Percentiles rank a stretch among this genome's conserved stretches.
Conservation (phyloP, 73 alveolate genomes). For the Paramecium pentaurelia region DNA sequence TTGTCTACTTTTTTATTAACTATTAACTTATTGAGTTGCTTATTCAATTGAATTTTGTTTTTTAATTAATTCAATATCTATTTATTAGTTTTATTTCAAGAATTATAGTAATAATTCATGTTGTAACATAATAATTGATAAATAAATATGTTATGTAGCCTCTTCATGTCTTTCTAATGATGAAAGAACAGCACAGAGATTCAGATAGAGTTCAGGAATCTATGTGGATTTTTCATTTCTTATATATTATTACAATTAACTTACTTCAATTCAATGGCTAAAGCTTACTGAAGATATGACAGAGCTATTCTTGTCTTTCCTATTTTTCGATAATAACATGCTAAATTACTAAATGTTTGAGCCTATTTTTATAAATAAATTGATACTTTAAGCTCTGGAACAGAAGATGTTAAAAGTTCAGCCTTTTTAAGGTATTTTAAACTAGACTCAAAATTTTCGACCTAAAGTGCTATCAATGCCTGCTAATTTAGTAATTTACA, state of each 20-base stretch:
- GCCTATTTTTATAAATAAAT: neutral
- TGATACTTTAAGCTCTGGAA: neutral
- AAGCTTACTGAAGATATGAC: constrained; percentile 68
- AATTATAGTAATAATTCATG: constrained; percentile 46
- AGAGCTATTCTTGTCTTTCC: constrained; percentile 62
- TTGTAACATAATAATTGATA: constrained; percentile 65
- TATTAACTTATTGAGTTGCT: neutral
- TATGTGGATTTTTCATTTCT: neutral
- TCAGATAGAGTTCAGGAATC: constrained; percentile 71
- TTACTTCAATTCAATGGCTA: constrained; percentile 51
- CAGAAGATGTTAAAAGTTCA: neutral
- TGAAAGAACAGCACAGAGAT: constrained; percentile 75
- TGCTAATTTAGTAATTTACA: neutral
- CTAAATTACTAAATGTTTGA: constrained; percentile 17
- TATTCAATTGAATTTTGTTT: neutral
- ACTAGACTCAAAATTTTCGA: neutral
- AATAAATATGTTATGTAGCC: constrained; percentile 69
- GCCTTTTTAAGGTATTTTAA: neutral
- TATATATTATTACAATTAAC: neutral
- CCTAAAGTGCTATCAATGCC: neutral
- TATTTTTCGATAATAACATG: neutral
- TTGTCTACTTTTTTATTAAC: neutral
- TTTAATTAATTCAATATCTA: neutral
- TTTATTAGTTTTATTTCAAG: neutral
- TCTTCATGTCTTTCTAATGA: constrained; percentile 71